Evolutionary conservation across 2,329 filamentous ascomycete species (phyloP), one percentile per base, ranked within the genome.

Genomic region (Fusarium chuoi): DNA sequence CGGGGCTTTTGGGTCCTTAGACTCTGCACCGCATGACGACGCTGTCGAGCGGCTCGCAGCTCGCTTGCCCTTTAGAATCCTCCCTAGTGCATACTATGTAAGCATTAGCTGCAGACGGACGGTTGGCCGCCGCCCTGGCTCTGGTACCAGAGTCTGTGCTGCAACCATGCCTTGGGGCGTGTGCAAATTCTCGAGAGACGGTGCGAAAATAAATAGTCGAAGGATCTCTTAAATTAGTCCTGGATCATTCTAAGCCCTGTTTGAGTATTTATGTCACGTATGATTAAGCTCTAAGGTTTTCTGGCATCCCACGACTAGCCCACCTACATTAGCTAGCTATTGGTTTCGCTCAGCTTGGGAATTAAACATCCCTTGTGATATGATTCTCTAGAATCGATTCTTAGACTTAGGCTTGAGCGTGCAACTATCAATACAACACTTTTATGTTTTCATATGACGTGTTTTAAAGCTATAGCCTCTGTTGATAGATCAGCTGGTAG

Each of bases 11-110:
- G 67, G 44, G 59, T 63, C 66, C 59, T 70, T 61, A 55, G 54
- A 59, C 66, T 75, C 56, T 68, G 65, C 59, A 67, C 69, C 54
- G 70, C 70, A 78, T 75, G 72, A 77, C 74, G 72, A 75, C 51
- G 58, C 66, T 65, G 62, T 68, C 62, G 66, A 74, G 62, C 68
- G 68, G 68, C 65, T 62, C 48, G 62, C 65, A 68, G 67, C 65
- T 62, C 48, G 62, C 65, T 65, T 60, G 49, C 49, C 68, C 48
- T 59, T 55, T 56, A 39, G 55, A 68, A 71, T 65, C 69, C 66
- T 71, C 58, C 56, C 36, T 45, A 45, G 51, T 67, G 71, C 68
- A 61, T 76, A 54, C 36, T 36, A 20, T 55, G 51, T 55, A 70
- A 61, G 61, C 56, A 73, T 73, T 73, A 64, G 65, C 51, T 62